Evolutionary conservation across 208 protist species (phyloP).

Genomic region (Crithidia acanthocephali): DNA sequence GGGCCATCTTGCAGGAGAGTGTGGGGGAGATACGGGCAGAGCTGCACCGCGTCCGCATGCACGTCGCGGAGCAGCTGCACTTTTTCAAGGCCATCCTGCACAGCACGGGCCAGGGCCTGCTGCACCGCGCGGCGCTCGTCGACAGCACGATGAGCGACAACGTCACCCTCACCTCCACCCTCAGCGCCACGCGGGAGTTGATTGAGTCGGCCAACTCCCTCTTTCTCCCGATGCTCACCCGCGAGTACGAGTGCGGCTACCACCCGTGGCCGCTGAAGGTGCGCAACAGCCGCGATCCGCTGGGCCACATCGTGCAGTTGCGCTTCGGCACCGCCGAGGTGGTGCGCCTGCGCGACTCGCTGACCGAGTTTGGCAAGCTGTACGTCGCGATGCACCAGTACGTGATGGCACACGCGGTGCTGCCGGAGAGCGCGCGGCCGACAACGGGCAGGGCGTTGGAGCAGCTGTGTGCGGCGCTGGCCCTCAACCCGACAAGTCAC

Average conservation of each 20-base stretch:
- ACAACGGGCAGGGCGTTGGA: slow-evolving; percentile 47
- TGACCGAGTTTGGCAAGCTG: slow-evolving; percentile 65
- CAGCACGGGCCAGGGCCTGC: slow-evolving; percentile 50
- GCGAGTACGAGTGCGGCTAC: slow-evolving; percentile 82
- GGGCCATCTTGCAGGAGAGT: slow-evolving; percentile 36
- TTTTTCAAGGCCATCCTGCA: slow-evolving; percentile 53
- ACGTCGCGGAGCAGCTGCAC: slow-evolving; percentile 52
- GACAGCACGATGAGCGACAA: slow-evolving; percentile 73
- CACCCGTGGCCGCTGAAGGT: slow-evolving; percentile 88
- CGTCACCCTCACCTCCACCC: slow-evolving; percentile 49
- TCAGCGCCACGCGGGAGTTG: slow-evolving; percentile 58
- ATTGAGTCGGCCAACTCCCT: slow-evolving; percentile 69
- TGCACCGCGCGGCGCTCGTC: slow-evolving; percentile 53
- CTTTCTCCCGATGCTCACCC: slow-evolving; percentile 81
- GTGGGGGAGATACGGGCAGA: slow-evolving; percentile 50
- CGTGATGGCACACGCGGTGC: slow-evolving; percentile 44
- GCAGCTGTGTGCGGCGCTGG: slow-evolving; percentile 58
- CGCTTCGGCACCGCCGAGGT: slow-evolving; percentile 73
- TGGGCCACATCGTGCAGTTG: slow-evolving; percentile 66
- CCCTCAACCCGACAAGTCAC: slow-evolving; percentile 56
- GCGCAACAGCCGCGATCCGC: slow-evolving; percentile 85
- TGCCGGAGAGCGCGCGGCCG: slow-evolving; percentile 60
- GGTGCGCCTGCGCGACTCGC: slow-evolving; percentile 61
- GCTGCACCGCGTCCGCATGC: slow-evolving; percentile 42
- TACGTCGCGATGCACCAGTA: slow-evolving; percentile 72